Conservation (phyloP, 2,329 filamentous ascomycete species). For the Pleoardoris graminearum region DNA sequence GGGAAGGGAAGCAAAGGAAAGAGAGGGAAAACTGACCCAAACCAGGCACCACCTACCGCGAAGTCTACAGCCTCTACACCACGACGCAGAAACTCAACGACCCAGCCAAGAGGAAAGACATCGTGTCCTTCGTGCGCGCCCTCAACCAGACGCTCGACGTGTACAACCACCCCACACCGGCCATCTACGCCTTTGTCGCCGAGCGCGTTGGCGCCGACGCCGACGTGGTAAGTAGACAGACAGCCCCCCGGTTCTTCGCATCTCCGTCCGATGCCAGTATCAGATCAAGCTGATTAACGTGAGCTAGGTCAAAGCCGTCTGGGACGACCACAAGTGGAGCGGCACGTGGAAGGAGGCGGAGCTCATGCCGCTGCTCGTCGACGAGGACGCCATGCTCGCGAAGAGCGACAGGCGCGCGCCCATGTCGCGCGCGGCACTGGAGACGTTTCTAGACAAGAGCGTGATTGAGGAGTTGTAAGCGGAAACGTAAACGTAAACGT, state of each 20-base stretch:
- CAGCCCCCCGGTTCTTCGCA: neutral
- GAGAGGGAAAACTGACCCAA: neutral
- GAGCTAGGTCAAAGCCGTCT: slow-evolving; percentile 19
- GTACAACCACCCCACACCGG: slow-evolving; percentile 19
- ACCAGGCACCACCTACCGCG: slow-evolving; percentile 22
- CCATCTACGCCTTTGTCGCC: slow-evolving; percentile 22
- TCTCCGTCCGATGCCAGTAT: too few relatives aligned
- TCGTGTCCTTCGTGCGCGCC: slow-evolving; percentile 30
- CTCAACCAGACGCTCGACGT: slow-evolving; percentile 27
- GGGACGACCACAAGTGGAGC: slow-evolving; percentile 30
- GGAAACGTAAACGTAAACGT: neutral
- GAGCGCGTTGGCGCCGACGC: slow-evolving; percentile 20
- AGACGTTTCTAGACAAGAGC: slow-evolving; percentile 25
- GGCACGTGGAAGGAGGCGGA: slow-evolving; percentile 19
- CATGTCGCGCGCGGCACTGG: slow-evolving; percentile 19
- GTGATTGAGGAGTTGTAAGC: slow-evolving; percentile 23
- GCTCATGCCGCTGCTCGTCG: slow-evolving; percentile 26
- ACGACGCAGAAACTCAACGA: slow-evolving; percentile 29
- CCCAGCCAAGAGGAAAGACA: slow-evolving; percentile 22
- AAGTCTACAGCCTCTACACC: slow-evolving; percentile 29
- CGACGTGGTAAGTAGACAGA: slow-evolving; percentile 12
- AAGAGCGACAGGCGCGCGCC: slow-evolving; percentile 22
- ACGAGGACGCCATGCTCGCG: slow-evolving; percentile 31
- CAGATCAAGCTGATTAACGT: too few relatives aligned
- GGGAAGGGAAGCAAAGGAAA: neutral